Evolutionary conservation across 2,329 filamentous ascomycete species (phyloP).

Genomic region (Stachybotrys echinatus): DNA sequence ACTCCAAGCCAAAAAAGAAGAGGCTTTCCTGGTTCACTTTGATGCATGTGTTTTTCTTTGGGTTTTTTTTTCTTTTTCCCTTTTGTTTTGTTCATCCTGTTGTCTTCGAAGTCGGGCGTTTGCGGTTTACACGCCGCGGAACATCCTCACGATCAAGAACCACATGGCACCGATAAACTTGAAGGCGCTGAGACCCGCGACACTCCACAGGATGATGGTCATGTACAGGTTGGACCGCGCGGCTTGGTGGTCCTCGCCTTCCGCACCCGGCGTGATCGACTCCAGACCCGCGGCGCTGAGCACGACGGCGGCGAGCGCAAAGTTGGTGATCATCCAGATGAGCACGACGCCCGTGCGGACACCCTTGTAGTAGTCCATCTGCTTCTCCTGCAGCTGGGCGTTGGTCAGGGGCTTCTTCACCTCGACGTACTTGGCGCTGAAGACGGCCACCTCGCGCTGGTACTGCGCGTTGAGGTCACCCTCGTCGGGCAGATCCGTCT

Average conservation of each 20-base stretch:
- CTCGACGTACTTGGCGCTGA: conserved; percentile 68
- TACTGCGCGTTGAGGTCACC: conserved; percentile 94
- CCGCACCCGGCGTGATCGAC: conserved; percentile 45
- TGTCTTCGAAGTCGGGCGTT: too few species aligned
- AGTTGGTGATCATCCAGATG: conserved; percentile 95
- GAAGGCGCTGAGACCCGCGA: conserved; percentile 77
- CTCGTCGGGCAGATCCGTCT: conserved; percentile 93
- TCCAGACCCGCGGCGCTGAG: conserved; percentile 81
- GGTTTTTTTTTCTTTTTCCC: too few species aligned
- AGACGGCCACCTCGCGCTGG: conserved; percentile 73
- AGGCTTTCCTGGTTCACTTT: too few species aligned
- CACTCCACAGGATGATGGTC: conserved; percentile 81
- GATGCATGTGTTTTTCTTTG: too few species aligned
- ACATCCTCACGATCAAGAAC: conserved; percentile 88
- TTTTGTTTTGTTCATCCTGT: too few species aligned
- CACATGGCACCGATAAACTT: conserved; percentile 84
- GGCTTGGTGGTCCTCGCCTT: conserved; percentile 28
- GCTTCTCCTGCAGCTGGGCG: conserved; percentile 64
- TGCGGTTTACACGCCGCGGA: conserved; percentile 57
- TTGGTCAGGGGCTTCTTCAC: conserved; percentile 58
- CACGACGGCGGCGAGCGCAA: conserved; percentile 80
- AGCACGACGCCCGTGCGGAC: conserved; percentile 90
- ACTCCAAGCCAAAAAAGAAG: neutral
- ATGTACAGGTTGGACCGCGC: conserved; percentile 75
- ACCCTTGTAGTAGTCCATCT: conserved; percentile 98